Base-by-base conservation (phyloP, 2,329 filamentous ascomycete species). In the Colletotrichum somersetense region DNA sequence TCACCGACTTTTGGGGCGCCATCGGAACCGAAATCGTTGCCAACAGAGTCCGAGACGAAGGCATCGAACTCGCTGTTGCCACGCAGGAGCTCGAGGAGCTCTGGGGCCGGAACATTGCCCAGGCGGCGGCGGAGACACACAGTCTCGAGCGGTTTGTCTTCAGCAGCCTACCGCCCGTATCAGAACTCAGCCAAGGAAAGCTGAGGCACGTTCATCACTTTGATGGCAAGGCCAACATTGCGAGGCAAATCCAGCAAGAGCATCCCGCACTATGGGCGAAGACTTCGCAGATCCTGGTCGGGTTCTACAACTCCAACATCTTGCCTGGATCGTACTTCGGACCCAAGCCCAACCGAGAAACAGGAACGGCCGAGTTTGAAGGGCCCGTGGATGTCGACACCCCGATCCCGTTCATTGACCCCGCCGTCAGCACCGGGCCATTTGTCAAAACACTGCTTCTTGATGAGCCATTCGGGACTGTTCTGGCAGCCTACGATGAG, bases 1-100 rank as follows among this genome's bases (percentile, higher is more conserved):
- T 88, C 64, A 90, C 88, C 0, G 84, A 89, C 74, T 89, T 86
- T 78, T 89, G 85, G 84, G 83, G 85, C 66, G 81, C 83, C 3
- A 87, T 88, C 75, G 82, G 83, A 76, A 79, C 82, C 3, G 80
- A 83, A 0, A 70, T 81, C 77, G 71, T 82, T 82, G 18, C 74
- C 78, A 26, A 79, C 79, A 38, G 26, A 18, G 68, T 42, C 4
- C 57, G 23, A 14, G 57, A 26, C 10, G 46, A 50, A 5, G 57
- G 57, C 2, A 2, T 40, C 12, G 20, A 56, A 2, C 10, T 35
- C 0, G 65, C 84, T 81, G 3, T 71, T 72, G 78, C n/a, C 83
- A 82, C 14, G 77, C 87, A 85, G 71, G 80, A 87, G 0, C 77
- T 84, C 3, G 89, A 90, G 77, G 77, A 84, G 7, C 79, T 80